A percentile compares a stretch with the other conserved stretches of the same genome.
phyloP scores from a whole-genome alignment of 2,329 filamentous ascomycete species.

The Trichoderma oligosporum region DNA sequence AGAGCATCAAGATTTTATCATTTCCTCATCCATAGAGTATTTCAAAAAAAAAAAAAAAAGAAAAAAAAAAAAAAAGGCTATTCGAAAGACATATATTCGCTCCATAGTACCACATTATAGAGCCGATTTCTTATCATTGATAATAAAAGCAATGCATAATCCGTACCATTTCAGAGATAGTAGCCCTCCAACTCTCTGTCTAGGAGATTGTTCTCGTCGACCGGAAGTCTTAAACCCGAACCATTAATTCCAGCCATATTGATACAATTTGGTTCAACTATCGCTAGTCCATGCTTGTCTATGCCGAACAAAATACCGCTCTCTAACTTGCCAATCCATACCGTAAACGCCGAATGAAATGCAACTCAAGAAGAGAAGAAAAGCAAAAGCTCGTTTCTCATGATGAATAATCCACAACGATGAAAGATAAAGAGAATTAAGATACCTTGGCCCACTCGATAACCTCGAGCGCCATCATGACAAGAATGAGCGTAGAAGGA shows the following conservation, averaged over 20 bases:
- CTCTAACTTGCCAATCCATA: neutral
- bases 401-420: neutral
- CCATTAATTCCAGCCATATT: neutral
- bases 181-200: too few relatives aligned
- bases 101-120: too few relatives aligned
- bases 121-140: too few relatives aligned
- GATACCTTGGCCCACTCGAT: conserved; percentile 72
- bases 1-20: too few relatives aligned
- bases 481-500: conserved; percentile 83
- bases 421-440: neutral
- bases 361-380: neutral
- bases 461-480: conserved; percentile 87
- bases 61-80: too few relatives aligned
- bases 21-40: too few relatives aligned
- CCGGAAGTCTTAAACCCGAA: neutral
- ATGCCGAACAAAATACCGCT: neutral
- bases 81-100: too few relatives aligned
- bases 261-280: conserved; percentile 8
- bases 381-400: neutral
- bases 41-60: too few relatives aligned
- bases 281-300: conserved; percentile 2
- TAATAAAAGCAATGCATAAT: neutral
- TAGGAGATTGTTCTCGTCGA: neutral
- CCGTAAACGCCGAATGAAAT: conserved; percentile 3
- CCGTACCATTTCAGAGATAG: neutral